These are phyloP conservation scores for Coccomyxa sp. DNA, from an alignment of 139 green algal species.

Conservation along the genomic window DNA sequence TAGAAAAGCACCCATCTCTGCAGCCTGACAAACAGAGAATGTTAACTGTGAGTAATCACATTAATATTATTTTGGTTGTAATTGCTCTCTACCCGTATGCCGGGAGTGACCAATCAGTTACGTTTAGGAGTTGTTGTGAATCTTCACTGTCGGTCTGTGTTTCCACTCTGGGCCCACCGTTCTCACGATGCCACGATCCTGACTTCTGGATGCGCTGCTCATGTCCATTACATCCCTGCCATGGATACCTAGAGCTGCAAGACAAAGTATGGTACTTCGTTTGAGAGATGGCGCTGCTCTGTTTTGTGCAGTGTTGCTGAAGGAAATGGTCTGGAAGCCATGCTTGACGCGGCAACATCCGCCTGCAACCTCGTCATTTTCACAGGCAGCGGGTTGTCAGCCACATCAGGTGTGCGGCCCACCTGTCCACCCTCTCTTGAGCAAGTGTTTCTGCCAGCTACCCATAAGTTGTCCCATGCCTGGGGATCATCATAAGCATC, in stretches of 20 bases:
- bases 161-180: too few relatives aligned
- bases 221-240: neutral
- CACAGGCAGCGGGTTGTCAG: conserved; percentile 77
- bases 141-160: too few relatives aligned
- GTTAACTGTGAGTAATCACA: neutral
- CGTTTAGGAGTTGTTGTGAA: too few relatives aligned
- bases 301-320: neutral
- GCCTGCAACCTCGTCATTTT: conserved; percentile 67
- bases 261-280: neutral
- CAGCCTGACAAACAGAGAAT: neutral
- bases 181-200: too few relatives aligned
- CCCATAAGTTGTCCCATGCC: neutral
- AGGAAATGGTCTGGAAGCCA: neutral
- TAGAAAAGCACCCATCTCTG: neutral
- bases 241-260: neutral
- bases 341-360: neutral
- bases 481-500: neutral
- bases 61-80: too few relatives aligned
- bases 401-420: conserved; percentile 53
- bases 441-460: neutral
- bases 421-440: neutral
- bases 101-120: neutral
- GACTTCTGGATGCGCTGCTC: neutral
- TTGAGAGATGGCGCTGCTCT: neutral
- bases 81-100: neutral